Evolutionary conservation across 192 early-diverging fungal genomes (phyloP).

Genomic region (Backusella sp.): DNA sequence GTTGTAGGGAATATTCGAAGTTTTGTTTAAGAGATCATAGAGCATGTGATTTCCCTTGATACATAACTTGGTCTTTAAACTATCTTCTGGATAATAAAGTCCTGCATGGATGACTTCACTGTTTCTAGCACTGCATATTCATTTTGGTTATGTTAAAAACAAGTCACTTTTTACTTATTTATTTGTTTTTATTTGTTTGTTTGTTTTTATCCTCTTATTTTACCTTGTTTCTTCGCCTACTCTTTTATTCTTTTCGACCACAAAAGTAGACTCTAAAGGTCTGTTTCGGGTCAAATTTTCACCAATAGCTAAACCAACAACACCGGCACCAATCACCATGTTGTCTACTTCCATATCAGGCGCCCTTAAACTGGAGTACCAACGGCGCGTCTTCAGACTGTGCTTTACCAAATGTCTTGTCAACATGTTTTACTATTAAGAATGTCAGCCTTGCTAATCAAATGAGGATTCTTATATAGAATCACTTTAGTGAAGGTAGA

Average conservation of each 20-base stretch:
- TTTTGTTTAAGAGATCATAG: constrained; percentile 58
- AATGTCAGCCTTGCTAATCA: neutral
- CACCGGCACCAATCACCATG: constrained; percentile 77
- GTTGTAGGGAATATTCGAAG: constrained; percentile 48
- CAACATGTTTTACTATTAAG: neutral
- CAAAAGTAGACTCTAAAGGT: constrained; percentile 45
- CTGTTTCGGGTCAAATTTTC: constrained; percentile 53
- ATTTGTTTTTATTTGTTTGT: neutral
- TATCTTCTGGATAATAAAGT: constrained; percentile 75
- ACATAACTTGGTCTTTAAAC: constrained; percentile 75
- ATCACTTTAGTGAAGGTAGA: neutral
- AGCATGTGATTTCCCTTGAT: constrained; percentile 72
- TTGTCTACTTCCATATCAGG: constrained; percentile 61
- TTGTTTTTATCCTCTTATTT: neutral
- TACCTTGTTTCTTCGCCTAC: constrained; percentile 72
- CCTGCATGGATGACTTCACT: constrained; percentile 91
- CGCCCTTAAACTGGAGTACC: neutral
- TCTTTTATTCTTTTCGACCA: constrained; percentile 66
- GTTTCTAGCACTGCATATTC: constrained; percentile 64
- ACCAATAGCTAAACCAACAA: constrained; percentile 77
- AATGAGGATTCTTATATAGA: neutral
- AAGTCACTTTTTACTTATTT: neutral
- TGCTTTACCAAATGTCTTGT: neutral
- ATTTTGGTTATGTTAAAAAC: neutral
- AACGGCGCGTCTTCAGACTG: neutral